Conservation (phyloP, 2,329 filamentous ascomycete species). For the Polytolypa hystricis region DNA sequence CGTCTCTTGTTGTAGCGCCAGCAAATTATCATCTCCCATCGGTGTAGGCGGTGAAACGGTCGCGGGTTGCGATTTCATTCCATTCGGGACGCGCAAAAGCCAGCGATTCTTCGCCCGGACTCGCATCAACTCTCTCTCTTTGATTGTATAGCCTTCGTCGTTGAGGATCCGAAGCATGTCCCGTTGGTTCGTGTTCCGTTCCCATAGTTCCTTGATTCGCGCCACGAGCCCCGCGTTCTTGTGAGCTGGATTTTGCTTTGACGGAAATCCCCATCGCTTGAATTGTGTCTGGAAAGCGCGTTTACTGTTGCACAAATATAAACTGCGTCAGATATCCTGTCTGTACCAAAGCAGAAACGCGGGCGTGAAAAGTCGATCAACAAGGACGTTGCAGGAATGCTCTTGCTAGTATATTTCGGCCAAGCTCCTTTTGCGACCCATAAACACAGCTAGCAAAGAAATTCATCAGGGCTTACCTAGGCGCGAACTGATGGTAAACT, state of each 20-base stretch:
- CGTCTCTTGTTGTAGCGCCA: constrained; percentile 30
- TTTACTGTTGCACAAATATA: constrained; percentile 49
- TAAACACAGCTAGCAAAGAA: too few species aligned
- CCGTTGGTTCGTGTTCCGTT: constrained; percentile 57
- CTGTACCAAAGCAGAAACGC: too few species aligned
- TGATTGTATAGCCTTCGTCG: constrained; percentile 63
- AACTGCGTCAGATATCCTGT: too few species aligned
- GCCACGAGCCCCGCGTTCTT: constrained; percentile 57
- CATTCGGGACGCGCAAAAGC: constrained; percentile 52
- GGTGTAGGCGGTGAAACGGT: constrained; percentile 10
- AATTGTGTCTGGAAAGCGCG: constrained; percentile 67
- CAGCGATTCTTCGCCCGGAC: constrained; percentile 59
- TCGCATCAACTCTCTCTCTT: constrained; percentile 58
- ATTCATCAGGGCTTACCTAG: constrained; percentile 52
- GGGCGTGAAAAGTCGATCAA: too few species aligned
- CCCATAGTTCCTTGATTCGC: constrained; percentile 67
- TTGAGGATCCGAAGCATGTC: constrained; percentile 63
- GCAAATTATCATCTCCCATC: constrained; percentile 26
- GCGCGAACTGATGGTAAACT: constrained; percentile 53
- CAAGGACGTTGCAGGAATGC: too few species aligned
- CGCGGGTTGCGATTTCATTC: constrained; percentile 37
- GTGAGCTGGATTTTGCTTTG: constrained; percentile 60
- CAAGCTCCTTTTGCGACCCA: too few species aligned
- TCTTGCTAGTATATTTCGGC: too few species aligned
- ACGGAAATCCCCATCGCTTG: constrained; percentile 67